These are phyloP conservation scores for Colletotrichum siamense DNA, from an alignment of 2,329 filamentous ascomycete species.

Conservation along the genomic window DNA sequence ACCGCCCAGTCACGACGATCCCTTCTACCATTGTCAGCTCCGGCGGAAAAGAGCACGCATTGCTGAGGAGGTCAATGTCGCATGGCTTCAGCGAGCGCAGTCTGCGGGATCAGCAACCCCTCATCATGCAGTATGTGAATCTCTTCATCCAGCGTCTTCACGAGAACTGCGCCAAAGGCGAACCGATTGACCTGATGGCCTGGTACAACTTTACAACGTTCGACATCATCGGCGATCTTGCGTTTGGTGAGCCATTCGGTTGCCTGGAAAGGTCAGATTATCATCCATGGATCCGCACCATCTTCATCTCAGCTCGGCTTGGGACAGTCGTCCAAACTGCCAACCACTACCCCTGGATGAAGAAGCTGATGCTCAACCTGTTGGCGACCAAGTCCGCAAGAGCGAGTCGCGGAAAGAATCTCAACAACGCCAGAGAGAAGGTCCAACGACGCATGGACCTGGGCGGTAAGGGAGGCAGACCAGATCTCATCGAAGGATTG, in stretches of 20 bases:
- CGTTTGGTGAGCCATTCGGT: slow-evolving; percentile 22
- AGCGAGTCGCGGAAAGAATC: neutral
- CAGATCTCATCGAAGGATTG: slow-evolving; percentile 25
- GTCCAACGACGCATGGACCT: slow-evolving; percentile 13
- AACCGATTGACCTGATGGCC: slow-evolving; percentile 17
- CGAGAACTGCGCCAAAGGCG: neutral
- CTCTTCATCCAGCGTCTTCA: slow-evolving; percentile 10
- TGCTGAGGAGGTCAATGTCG: slow-evolving; percentile 25
- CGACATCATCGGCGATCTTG: slow-evolving; percentile 31
- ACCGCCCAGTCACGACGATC: neutral
- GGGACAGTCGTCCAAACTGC: neutral
- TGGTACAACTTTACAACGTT: slow-evolving; percentile 21
- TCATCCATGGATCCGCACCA: slow-evolving; percentile 7
- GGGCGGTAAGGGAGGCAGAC: neutral
- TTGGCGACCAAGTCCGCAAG: neutral
- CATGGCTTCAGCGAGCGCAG: slow-evolving; percentile 34
- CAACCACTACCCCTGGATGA: neutral
- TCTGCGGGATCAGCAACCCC: slow-evolving; percentile 33
- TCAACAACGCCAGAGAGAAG: neutral
- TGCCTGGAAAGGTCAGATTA: slow-evolving; percentile 18
- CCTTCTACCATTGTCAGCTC: slow-evolving; percentile 19
- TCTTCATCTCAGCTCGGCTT: neutral
- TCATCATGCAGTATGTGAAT: slow-evolving; percentile 27
- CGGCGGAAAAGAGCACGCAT: slow-evolving; percentile 19
- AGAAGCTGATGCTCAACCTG: neutral